These are phyloP conservation scores for Acidomyces sp. DNA, from an alignment of 495 filamentous ascomycete species.

Conservation along the genomic window DNA sequence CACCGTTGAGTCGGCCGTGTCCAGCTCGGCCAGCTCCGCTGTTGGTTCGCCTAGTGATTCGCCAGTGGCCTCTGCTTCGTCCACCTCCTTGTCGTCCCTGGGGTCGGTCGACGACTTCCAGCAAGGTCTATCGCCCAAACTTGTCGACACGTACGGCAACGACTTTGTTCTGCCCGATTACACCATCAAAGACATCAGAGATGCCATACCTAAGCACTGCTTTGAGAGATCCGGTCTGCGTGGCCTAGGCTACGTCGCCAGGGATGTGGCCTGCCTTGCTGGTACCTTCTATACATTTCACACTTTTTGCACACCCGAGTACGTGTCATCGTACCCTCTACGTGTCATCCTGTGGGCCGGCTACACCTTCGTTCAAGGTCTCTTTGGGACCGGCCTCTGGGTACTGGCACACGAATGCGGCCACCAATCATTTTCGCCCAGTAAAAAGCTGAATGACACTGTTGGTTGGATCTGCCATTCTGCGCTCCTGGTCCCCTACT, in stretches of 20 bases:
- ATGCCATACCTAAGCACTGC: constrained; percentile 74
- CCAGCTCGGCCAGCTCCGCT: constrained; percentile 49
- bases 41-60: constrained; percentile 55
- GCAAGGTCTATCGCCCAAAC: constrained; percentile 26
- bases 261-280: constrained; percentile 51
- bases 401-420: constrained; percentile 81
- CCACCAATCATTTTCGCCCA: constrained; percentile 58
- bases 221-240: constrained; percentile 54
- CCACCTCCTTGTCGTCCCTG: constrained; percentile 83
- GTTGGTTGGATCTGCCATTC: constrained; percentile 58
- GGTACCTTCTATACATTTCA: constrained; percentile 55
- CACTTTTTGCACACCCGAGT: constrained; percentile 45
- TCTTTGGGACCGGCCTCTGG: constrained; percentile 71
- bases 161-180: constrained; percentile 61
- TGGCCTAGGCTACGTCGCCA: constrained; percentile 53
- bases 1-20: constrained; percentile 37
- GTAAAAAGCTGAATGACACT: constrained; percentile 47
- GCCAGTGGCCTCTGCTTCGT: constrained; percentile 65
- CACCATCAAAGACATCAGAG: constrained; percentile 67
- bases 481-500: constrained; percentile 54
- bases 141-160: constrained; percentile 59
- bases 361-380: constrained; percentile 63
- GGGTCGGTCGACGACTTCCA: constrained; percentile 44
- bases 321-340: constrained; percentile 39
- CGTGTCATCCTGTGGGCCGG: constrained; percentile 44